Percentiles rank a stretch among this genome's conserved stretches.
phyloP scores from a whole-genome alignment of 441 rosid species.

The Jatropha podagrica region DNA sequence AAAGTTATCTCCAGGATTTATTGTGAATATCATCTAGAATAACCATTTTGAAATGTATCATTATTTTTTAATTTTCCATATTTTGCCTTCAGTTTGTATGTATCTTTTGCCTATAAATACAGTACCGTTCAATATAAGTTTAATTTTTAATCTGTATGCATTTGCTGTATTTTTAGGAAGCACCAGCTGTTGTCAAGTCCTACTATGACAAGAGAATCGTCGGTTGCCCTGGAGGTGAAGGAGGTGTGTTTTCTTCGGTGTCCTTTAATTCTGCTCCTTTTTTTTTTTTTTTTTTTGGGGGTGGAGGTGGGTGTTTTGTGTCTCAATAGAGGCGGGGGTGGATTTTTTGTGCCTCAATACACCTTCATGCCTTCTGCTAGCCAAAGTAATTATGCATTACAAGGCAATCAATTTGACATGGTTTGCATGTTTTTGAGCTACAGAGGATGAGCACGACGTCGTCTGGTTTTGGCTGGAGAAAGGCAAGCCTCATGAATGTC shows the following conservation, averaged over 20 bases:
- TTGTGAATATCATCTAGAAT: background rate
- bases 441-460: slow-evolving; percentile 97
- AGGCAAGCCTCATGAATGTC: slow-evolving; percentile 85
- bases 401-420: slow-evolving; percentile 7
- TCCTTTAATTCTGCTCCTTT: background rate
- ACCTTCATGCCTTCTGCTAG: background rate
- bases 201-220: slow-evolving; percentile 75
- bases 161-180: slow-evolving; percentile 43
- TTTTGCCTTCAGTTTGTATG: background rate
- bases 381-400: background rate
- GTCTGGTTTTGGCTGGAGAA: slow-evolving; percentile 99
- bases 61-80: background rate
- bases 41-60: background rate
- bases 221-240: slow-evolving; percentile 92
- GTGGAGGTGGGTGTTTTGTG: no score
- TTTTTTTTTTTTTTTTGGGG: no score
- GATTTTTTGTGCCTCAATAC: background rate
- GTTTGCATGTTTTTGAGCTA: slow-evolving; percentile 12
- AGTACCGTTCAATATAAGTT: background rate
- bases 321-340: no score
- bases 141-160: background rate
- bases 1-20: background rate
- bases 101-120: background rate
- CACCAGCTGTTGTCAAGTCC: slow-evolving; percentile 71
- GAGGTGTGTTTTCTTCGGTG: slow-evolving; percentile 44